phyloP scores from a whole-genome alignment of 2,329 filamentous ascomycete genomes.

The Spiromastix sp. region DNA sequence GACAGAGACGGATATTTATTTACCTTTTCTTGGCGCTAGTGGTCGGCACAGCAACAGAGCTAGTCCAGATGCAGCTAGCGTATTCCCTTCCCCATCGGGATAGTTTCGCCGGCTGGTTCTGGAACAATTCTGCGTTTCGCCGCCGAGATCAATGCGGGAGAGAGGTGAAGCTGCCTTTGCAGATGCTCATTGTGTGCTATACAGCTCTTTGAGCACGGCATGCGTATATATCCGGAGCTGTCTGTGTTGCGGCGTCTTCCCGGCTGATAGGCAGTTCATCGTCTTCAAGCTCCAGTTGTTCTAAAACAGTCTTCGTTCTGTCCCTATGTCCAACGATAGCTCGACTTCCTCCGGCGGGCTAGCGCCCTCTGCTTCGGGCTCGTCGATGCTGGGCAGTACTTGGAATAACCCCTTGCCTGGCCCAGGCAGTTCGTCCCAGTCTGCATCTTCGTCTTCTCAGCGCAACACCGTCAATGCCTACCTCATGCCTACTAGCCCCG shows the following conservation, averaged over 20 bases:
- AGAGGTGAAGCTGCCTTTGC: too few species aligned
- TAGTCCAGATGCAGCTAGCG: conserved; percentile 8
- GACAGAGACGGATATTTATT: conserved; percentile 30
- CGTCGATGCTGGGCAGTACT: conserved; percentile 2
- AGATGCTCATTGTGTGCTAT: too few species aligned
- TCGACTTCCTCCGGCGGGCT: not conserved
- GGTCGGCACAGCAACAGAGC: conserved; percentile 34
- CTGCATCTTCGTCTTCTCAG: conserved; percentile 21
- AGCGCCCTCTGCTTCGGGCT: not conserved
- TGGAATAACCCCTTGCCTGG: conserved; percentile 2
- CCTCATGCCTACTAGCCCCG: conserved; percentile 79
- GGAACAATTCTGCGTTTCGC: too few species aligned
- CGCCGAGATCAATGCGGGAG: too few species aligned
- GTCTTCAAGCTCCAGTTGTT: not conserved
- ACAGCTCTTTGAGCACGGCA: not conserved
- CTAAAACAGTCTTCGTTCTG: not conserved
- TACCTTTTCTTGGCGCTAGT: conserved; percentile 17
- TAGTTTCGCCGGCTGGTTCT: conserved; percentile 17
- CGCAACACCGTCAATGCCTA: conserved; percentile 60
- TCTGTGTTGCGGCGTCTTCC: too few species aligned
- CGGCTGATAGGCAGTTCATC: too few species aligned
- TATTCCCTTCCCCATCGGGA: conserved; percentile 28
- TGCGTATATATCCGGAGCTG: not conserved
- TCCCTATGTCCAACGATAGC: conserved; percentile 1
- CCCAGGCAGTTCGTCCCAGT: conserved; percentile 3